Conservation (phyloP, 768 basidiomycete genomes). For the Sarcodon aspratus region DNA sequence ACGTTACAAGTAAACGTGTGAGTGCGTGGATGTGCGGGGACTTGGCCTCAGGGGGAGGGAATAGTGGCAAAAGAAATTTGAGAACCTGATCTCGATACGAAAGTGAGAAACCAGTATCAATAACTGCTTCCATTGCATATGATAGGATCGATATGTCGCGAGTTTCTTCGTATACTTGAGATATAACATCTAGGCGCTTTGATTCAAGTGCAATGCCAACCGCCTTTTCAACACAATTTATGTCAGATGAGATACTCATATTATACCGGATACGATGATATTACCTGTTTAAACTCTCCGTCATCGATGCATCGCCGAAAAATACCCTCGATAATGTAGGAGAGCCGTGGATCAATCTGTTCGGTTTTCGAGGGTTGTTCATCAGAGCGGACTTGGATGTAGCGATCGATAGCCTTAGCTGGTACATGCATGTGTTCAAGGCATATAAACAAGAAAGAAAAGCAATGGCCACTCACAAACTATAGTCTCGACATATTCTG, state of each 20-base stretch:
- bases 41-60: constrained; percentile 67
- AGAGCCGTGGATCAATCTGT: constrained; percentile 71
- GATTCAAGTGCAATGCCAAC: constrained; percentile 94
- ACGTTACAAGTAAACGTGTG: constrained; percentile 82
- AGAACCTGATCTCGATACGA: constrained; percentile 77
- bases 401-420: constrained; percentile 97
- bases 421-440: not conserved
- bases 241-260: not conserved
- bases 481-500: constrained; percentile 91
- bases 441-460: not conserved
- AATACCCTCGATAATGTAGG: constrained; percentile 81
- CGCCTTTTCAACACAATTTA: constrained; percentile 38
- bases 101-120: constrained; percentile 83
- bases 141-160: constrained; percentile 71
- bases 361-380: constrained; percentile 36
- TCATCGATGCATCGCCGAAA: constrained; percentile 79
- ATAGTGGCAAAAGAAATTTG: constrained; percentile 73
- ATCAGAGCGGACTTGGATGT: constrained; percentile 59
- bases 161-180: constrained; percentile 61
- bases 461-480: constrained; percentile 53
- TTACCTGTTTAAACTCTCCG: constrained; percentile 83
- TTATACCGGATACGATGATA: constrained; percentile 6
- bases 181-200: constrained; percentile 77
- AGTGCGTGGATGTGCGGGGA: constrained; percentile 71
- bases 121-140: constrained; percentile 87